Conservation (phyloP, 129 eudicot species). For the Artemisia tridentata region DNA sequence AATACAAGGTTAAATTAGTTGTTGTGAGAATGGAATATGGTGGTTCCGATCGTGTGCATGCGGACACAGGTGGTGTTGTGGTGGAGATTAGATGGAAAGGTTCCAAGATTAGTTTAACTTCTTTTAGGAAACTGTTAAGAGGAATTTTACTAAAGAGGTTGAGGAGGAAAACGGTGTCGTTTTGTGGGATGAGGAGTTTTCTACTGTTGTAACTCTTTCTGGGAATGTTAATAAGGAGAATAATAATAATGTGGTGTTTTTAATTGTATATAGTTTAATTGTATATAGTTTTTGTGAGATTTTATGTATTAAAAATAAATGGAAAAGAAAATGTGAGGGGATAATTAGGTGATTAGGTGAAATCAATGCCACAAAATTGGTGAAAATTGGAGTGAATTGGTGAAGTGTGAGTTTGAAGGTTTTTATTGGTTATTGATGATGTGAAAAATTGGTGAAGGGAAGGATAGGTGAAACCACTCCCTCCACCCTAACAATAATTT, state of each 20-base stretch:
- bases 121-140: slow-evolving; percentile 67
- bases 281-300: too few relatives aligned
- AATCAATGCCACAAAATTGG: too few relatives aligned
- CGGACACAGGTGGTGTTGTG: slow-evolving; percentile 51
- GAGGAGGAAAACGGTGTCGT: slow-evolving; percentile 50
- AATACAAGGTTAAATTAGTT: slow-evolving; percentile 65
- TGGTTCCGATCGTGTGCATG: slow-evolving; percentile 39
- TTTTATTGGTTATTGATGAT: too few relatives aligned
- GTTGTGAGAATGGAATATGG: slow-evolving; percentile 62
- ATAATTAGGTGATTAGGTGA: too few relatives aligned
- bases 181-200: slow-evolving; percentile 89
- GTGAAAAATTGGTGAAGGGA: too few relatives aligned
- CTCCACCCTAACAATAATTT: too few relatives aligned
- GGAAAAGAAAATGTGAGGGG: too few relatives aligned
- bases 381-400: too few relatives aligned
- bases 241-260: slow-evolving; percentile 52
- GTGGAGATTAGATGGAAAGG: slow-evolving; percentile 98
- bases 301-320: too few relatives aligned
- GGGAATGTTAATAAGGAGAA: slow-evolving; percentile 32
- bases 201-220: slow-evolving; percentile 56
- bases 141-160: slow-evolving; percentile 53
- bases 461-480: too few relatives aligned
- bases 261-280: too few relatives aligned
- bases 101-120: slow-evolving; percentile 55
- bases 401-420: too few relatives aligned